phyloP scores from a whole-genome alignment of 352 stramenopile genomes.

The Globisporangium rhizosaccharum region DNA sequence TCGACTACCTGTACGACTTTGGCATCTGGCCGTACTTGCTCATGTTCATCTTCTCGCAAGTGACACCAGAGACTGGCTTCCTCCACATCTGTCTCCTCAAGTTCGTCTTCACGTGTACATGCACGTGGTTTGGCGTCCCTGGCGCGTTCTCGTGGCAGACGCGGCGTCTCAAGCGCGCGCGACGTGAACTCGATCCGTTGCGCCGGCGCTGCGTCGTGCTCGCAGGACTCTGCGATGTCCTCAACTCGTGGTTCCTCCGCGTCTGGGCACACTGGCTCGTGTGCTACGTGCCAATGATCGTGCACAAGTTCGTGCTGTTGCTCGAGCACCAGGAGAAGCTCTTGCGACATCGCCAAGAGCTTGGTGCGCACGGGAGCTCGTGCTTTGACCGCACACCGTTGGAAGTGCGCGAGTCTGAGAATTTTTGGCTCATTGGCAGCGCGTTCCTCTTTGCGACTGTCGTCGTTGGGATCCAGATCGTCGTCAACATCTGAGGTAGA shows the following conservation, averaged over 20 bases:
- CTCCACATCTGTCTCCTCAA: conserved; percentile 52
- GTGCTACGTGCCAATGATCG: conserved; percentile 34
- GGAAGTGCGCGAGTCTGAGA: conserved; percentile 56
- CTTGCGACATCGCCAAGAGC: background rate
- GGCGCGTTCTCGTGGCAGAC: conserved; percentile 51
- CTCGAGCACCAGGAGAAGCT: conserved; percentile 9
- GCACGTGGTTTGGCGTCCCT: conserved; percentile 60
- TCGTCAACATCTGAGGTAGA: conserved; percentile 53
- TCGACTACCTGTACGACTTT: conserved; percentile 68
- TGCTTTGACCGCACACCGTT: conserved; percentile 38
- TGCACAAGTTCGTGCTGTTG: conserved; percentile 14
- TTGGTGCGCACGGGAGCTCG: background rate
- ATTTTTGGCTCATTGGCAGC: conserved; percentile 43
- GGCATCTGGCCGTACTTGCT: conserved; percentile 72
- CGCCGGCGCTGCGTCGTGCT: conserved; percentile 49
- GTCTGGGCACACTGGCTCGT: conserved; percentile 55
- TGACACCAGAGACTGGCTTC: conserved; percentile 31
- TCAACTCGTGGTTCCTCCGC: conserved; percentile 54
- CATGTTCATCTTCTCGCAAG: conserved; percentile 43
- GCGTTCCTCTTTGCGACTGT: conserved; percentile 55
- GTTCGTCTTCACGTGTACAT: conserved; percentile 63
- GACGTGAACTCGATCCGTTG: conserved; percentile 36
- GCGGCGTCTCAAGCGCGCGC: conserved; percentile 40
- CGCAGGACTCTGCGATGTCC: conserved; percentile 43
- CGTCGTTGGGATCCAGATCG: conserved; percentile 59